These are phyloP conservation scores for Durotheca rogersii DNA, from an alignment of 495 filamentous ascomycete species.

Conservation along the genomic window DNA sequence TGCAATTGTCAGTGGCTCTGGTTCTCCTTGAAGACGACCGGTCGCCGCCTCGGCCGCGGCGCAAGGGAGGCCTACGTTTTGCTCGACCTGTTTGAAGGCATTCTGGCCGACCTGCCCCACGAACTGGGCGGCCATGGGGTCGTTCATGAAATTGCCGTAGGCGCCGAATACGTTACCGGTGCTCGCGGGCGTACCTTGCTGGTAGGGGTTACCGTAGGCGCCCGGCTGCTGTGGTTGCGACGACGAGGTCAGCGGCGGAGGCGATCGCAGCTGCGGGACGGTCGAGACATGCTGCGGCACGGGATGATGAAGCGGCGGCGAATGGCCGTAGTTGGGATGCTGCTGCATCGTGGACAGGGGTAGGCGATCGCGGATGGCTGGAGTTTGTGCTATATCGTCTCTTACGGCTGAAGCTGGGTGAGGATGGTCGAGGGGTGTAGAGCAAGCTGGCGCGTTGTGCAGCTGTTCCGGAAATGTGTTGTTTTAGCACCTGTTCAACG, in stretches of 20 bases:
- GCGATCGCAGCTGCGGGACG: slow-evolving; percentile 97
- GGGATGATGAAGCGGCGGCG: slow-evolving; percentile 95
- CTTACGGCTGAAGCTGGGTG: too few species aligned
- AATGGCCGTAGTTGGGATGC: slow-evolving; percentile 75
- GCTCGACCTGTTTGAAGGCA: slow-evolving; percentile 85
- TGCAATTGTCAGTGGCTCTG: neutral
- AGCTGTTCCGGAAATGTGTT: slow-evolving; percentile 43
- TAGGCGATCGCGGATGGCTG: too few species aligned
- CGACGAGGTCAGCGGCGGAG: slow-evolving; percentile 73
- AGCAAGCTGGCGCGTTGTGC: neutral
- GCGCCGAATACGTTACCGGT: slow-evolving; percentile 61
- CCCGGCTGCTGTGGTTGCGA: slow-evolving; percentile 67
- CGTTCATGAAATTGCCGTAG: slow-evolving; percentile 89
- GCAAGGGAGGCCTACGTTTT: slow-evolving; percentile 62
- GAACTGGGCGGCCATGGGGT: slow-evolving; percentile 89
- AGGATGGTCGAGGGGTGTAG: too few species aligned
- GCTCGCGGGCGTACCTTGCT: slow-evolving; percentile 52
- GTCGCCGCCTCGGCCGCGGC: neutral
- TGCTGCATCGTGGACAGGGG: slow-evolving; percentile 69
- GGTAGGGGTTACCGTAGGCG: slow-evolving; percentile 83
- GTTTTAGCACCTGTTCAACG: slow-evolving; percentile 26
- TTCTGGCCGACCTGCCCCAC: slow-evolving; percentile 91
- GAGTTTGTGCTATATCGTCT: neutral
- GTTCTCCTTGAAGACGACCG: too few species aligned
- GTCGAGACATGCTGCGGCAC: slow-evolving; percentile 98